Evolutionary conservation across 805 yeast species (phyloP), one percentile per base, ranked within the genome.

Genomic region (Kodamaea jinghongensis): DNA sequence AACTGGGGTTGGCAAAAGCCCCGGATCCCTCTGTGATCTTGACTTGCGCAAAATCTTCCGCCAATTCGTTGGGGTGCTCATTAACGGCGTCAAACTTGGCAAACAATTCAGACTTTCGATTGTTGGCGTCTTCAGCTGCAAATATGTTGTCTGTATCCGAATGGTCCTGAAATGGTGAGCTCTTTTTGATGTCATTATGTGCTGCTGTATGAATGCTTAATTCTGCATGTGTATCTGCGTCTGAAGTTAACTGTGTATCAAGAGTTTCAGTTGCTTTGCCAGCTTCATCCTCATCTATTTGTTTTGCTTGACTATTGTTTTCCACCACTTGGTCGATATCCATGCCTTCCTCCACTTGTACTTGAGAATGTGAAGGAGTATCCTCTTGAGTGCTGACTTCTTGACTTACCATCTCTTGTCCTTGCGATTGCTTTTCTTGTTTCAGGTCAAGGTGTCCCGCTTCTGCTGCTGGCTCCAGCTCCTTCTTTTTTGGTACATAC

Each of bases 1-100:
- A 28, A 13, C 32, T 36, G 2, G 27, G 7, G 17, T 20, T 17
- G 1, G 13, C 29, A 12, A 14, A 14, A 4, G 58, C 49, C 28
- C 48, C 59, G 25, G 39, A 45, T 13, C 23, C 38, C 14, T 56
- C 60, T 1, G 52, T 51, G 4, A 60, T 47, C 27, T 60, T 49
- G 6, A 63, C 69, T 28, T 53, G 61, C 3, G 66, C 61, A 42
- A 63, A 56, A 34, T 59, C 59, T 9, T 56, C 58, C 7, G 45
- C 53, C 23, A 56, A 43, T 17, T 56, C 58, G 16, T 39, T 44
- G 2, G 59, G 47, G 17, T 44, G 46, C 16, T 52, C 32, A 5
- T 12, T 10, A 8, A 22, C 15, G n/a, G 35, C 37, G 13, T 23
- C 41, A 29, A 34, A 23, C 17, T 36, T 41, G 14, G 43, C 34